Evolutionary conservation across 192 early-diverging fungal species (phyloP).

Genomic region (Oehlia diaphana): DNA sequence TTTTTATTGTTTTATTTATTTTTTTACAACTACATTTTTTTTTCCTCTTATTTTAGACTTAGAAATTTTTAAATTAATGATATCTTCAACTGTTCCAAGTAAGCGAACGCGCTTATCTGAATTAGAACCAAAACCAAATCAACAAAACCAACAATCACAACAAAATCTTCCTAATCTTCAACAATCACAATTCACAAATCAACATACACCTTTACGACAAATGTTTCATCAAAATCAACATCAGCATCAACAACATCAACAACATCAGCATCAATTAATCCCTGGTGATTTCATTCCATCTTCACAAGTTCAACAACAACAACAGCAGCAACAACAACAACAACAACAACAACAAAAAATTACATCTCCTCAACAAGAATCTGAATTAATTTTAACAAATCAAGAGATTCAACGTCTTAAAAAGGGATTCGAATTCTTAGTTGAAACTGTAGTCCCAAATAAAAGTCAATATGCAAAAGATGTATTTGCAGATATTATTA

Average conservation of each 20-base stretch:
- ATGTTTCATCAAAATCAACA: background rate
- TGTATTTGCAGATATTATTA: background rate
- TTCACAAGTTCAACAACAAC: background rate
- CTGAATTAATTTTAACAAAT: background rate
- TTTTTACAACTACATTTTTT: too few relatives aligned
- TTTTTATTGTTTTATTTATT: too few relatives aligned
- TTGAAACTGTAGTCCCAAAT: background rate
- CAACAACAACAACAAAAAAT: slow-evolving; percentile 9
- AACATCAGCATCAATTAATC: slow-evolving; percentile 2
- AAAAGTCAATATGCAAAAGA: background rate
- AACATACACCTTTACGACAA: background rate
- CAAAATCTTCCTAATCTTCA: background rate
- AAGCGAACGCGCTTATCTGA: slow-evolving; percentile 12
- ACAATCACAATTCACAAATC: background rate
- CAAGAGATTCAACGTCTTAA: slow-evolving; percentile 20
- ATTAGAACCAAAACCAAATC: background rate
- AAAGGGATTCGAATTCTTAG: background rate
- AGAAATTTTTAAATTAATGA: background rate
- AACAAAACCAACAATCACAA: background rate
- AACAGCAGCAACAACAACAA: background rate
- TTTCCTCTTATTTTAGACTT: too few relatives aligned
- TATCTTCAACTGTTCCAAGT: background rate
- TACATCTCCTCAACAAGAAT: background rate
- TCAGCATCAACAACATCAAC: slow-evolving; percentile 2
- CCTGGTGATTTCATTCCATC: background rate